These are phyloP conservation scores for Lathyrus tuberosus DNA, from an alignment of 306 rosid species.

Conservation along the genomic window DNA sequence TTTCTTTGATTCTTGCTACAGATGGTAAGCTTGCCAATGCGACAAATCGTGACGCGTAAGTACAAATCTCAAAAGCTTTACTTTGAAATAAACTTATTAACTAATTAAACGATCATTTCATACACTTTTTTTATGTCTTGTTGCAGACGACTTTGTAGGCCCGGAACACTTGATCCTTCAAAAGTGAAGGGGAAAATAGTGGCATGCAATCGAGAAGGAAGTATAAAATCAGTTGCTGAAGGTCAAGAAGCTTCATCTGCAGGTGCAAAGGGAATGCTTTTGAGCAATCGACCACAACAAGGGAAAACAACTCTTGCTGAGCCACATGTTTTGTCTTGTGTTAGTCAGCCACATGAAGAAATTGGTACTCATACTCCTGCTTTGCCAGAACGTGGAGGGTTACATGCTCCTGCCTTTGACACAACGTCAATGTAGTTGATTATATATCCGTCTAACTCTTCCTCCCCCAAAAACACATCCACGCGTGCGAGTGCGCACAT, in stretches of 20 bases:
- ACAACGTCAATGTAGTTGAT: slow-evolving; percentile 26
- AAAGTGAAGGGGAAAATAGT: slow-evolving; percentile 65
- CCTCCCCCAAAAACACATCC: no score
- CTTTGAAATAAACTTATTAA: neutral
- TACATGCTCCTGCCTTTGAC: no score
- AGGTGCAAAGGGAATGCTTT: slow-evolving; percentile 65
- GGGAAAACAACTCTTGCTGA: slow-evolving; percentile 51
- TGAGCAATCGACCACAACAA: slow-evolving; percentile 34
- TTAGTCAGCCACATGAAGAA: neutral
- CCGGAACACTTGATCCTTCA: slow-evolving; percentile 50
- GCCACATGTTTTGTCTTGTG: slow-evolving; percentile 53
- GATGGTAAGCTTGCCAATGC: slow-evolving; percentile 47
- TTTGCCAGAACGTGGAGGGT: no score
- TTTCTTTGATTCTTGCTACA: slow-evolving; percentile 43
- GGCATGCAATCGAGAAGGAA: slow-evolving; percentile 48
- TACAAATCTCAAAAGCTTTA: neutral
- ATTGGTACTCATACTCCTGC: neutral
- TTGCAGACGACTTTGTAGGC: slow-evolving; percentile 43
- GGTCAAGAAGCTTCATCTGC: slow-evolving; percentile 46
- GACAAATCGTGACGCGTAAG: slow-evolving; percentile 45
- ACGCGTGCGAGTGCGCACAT: no score
- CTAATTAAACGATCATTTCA: neutral
- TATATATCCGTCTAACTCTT: neutral
- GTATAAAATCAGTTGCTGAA: slow-evolving; percentile 48
- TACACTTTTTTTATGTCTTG: neutral